Base-by-base conservation (phyloP, 169 alveolate species). In the Cryptosporidium meleagridis region DNA sequence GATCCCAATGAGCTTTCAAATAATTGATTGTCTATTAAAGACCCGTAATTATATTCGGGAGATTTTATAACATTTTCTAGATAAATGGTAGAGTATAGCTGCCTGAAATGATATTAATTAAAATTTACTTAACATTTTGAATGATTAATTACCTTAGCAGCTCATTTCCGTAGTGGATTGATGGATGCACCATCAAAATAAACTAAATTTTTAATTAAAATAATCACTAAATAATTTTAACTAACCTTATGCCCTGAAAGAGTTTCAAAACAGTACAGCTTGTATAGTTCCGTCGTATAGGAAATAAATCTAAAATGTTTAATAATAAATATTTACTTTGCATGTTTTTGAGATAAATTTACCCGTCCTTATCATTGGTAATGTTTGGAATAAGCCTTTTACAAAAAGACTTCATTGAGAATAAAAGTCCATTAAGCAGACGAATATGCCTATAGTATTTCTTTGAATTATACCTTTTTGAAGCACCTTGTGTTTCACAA, bases 201-300 rank as follows among this genome's bases (percentile, higher is more conserved):
- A 80, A 80, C 89, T 80, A 41, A 80, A 75, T 7, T 21, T 31
- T 65, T 65, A 65, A 65, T 35, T 37, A n/a, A 33, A 7, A n/a
- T 9, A 59, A 80, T 33, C 3, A 37, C 4, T 41, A 23, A 37
- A 33, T 58, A 33, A 6, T 9, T 35, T 55, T 31, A 62, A 80
- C 89, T 44, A 45, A 80, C 89, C 89, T 80, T 80, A 26, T 80
- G 89, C 41, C 89, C 89, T 37, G 89, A 80, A 37, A 80, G 75
- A n/a, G 75, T 65, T 39, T 80, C 89, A 80, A 62, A 65, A 2
- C 75, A 80, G 62, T 29, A 80, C 23, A 80, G 31, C 67, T 65
- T 61, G 75, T 80, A 80, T 26, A 39, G 26, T 37, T 69, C 75
- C 12, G 89, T 80, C 9, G 89, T 80, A 31, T 80, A 80, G 8